Evolutionary conservation across 805 yeast species (phyloP).

Genomic region (Candida patagonica): DNA sequence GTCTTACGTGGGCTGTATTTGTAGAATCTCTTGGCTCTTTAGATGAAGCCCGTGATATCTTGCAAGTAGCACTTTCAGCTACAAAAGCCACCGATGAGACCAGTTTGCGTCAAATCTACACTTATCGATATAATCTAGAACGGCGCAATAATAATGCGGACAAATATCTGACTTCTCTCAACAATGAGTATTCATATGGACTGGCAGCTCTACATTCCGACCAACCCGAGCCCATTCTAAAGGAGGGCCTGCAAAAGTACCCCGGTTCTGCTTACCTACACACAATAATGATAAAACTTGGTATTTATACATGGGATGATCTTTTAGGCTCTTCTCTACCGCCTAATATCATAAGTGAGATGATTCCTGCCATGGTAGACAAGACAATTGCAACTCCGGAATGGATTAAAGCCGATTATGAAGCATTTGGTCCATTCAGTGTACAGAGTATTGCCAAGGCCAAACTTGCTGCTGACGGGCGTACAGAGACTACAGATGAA

Average conservation of each 20-base stretch:
- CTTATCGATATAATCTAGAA: slow-evolving; percentile 1
- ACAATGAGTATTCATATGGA: slow-evolving; percentile 1
- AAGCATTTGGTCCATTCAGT: slow-evolving; percentile 19
- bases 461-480: slow-evolving; percentile 12
- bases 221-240: not conserved
- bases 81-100: slow-evolving; percentile 3
- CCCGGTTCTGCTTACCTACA: slow-evolving; percentile 1
- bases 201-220: not conserved
- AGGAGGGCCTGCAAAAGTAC: not conserved
- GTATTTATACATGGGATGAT: not conserved
- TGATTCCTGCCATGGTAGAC: slow-evolving; percentile 20
- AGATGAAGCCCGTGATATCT: slow-evolving; percentile 23
- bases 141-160: not conserved
- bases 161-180: not conserved
- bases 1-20: slow-evolving; percentile 27
- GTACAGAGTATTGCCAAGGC: slow-evolving; percentile 11
- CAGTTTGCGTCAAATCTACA: not conserved
- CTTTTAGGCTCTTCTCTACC: slow-evolving; percentile 20
- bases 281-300: slow-evolving; percentile 3
- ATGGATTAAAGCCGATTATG: slow-evolving; percentile 17
- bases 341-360: slow-evolving; percentile 20
- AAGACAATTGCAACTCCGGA: slow-evolving; percentile 6
- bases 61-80: slow-evolving; percentile 9
- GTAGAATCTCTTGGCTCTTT: slow-evolving; percentile 25
- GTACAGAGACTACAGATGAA: slow-evolving; percentile 7